phyloP scores from a whole-genome alignment of 1,139 yeast genomes.

The Zygosaccharomyces pseudobailii region DNA sequence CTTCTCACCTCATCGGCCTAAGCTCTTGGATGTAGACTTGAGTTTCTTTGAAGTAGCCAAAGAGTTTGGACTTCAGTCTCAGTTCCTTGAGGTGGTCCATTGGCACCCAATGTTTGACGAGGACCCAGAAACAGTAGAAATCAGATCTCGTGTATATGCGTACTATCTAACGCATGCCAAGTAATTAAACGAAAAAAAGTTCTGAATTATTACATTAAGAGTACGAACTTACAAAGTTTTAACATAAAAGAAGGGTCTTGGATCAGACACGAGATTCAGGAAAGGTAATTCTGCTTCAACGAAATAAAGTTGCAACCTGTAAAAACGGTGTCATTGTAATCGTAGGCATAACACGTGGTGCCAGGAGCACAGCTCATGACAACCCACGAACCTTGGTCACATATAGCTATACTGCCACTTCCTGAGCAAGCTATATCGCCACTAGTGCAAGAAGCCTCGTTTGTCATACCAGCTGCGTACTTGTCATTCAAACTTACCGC shows the following conservation, averaged over 20 bases:
- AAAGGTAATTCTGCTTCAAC: constrained; percentile 17
- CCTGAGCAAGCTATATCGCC: constrained; percentile 48
- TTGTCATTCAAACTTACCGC: constrained; percentile 41
- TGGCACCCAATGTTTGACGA: constrained; percentile 91
- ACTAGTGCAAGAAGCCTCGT: constrained; percentile 39
- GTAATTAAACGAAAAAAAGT: not conserved
- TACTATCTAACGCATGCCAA: constrained; percentile 34
- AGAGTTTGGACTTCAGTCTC: constrained; percentile 55
- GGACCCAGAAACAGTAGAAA: constrained; percentile 73
- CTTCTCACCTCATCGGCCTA: constrained; percentile 90
- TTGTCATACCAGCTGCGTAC: constrained; percentile 30
- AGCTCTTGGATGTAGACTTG: constrained; percentile 63
- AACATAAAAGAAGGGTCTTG: not conserved
- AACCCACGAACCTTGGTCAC: constrained; percentile 55
- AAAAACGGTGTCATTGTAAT: constrained; percentile 36
- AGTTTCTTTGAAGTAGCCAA: constrained; percentile 70
- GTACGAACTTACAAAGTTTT: constrained; percentile 1
- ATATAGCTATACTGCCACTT: constrained; percentile 48
- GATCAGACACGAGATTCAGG: constrained; percentile 1
- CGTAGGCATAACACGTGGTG: constrained; percentile 53
- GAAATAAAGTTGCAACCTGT: constrained; percentile 38
- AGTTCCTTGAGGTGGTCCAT: constrained; percentile 63
- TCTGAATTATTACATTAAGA: not conserved
- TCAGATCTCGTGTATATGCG: constrained; percentile 77
- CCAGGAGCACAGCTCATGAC: constrained; percentile 51